Evolutionary conservation across 73 alveolate species (phyloP), one percentile per base, ranked within the genome.

Genomic region (Breviolum minutum): DNA sequence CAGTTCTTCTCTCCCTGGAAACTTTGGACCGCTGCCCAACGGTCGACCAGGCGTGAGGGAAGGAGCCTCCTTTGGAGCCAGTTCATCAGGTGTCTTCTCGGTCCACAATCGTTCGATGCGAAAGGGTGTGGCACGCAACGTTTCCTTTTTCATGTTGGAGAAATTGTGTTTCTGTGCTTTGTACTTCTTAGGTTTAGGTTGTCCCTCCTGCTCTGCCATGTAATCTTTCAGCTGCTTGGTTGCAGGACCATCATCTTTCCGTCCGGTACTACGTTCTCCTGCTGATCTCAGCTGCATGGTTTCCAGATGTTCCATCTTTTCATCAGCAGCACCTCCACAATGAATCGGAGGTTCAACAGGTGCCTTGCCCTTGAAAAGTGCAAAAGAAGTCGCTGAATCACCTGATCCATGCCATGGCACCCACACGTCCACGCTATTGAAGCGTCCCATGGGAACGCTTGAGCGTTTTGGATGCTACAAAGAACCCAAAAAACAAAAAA

Each of bases 301-400:
- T 54, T 90, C 96, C 77, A 90, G 32, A 12, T 71, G 80, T 66
- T 90, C 96, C 98, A 74, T 92, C 98, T 76, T 30, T 80, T 92
- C 98, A 40, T 92, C 98, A n/a, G 71, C 77, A 24, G 69, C 54
- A 8, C 90, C 98, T 27, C 98, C 98, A 26, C 98, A 92, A 68
- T 92, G 98, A 54, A 92, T 92, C 11, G 98, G 98, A 10, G 98
- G 98, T 84, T 92, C 90, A 3, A 81, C 98, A 20, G 98, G 98
- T 10, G 98, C 68, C 81, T 63, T 26, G 24, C 79, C 90, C 73
- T 92, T 92, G 98, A 92, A 92, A 8, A 92, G 80, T 20, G 87
- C 63, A 30, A 92, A 92, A 61, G 98, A 73, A 12, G 98, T 92
- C 0, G 98, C 54, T 40, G 87, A 7, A 76, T 24, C 30, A 40